Evolutionary conservation across 768 basidiomycete genomes (phyloP), one percentile per base, ranked within the genome.

Genomic region (Zangia roseola): DNA sequence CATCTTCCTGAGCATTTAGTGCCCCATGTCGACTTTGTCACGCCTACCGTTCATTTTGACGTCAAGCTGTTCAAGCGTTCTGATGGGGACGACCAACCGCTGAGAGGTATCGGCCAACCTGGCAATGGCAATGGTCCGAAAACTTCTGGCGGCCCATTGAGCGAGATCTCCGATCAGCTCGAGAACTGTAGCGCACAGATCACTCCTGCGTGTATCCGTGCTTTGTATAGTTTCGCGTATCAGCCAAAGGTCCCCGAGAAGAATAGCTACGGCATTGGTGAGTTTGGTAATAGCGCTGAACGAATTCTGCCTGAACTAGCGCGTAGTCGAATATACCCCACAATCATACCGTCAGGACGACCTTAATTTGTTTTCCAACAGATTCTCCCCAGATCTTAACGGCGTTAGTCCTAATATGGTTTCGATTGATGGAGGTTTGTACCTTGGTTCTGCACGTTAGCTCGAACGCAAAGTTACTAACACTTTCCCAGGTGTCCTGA

Each of bases 201-300:
- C 45, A 86, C 84, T 0, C 83, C 82, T 6, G 55, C 71, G 3
- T 88, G 84, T 59, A 69, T 88, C 49, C 69, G 79, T 31, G 72
- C 71, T 4, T 56, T 87, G 45, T 87, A 86, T 55, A 77, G 77
- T n/a, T 59, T 78, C 7, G 17, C 57, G 8, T 84, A 84, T 49
- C 67, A 71, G 0, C 82, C 82, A 0, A 19, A 58, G 2, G 64
- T 70, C 2, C 69, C 74, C 0, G 52, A 59, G 13, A 64, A 57
- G 37, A 88, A 86, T 59, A 78, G 73, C 33, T 76, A 79, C 41
- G 85, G 82, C 24, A 72, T 86, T 69, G 58, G 68, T 69, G 43
- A 45, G 67, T 56, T 21, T n/a, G 26, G 8, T 28, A 6, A 6
- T 40, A 4, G 36, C 17, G 10, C 52, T 44, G 14, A 48, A 52